Base-by-base conservation (phyloP, 2,329 filamentous ascomycete species). In the Calonectria pseudoturangicola region DNA sequence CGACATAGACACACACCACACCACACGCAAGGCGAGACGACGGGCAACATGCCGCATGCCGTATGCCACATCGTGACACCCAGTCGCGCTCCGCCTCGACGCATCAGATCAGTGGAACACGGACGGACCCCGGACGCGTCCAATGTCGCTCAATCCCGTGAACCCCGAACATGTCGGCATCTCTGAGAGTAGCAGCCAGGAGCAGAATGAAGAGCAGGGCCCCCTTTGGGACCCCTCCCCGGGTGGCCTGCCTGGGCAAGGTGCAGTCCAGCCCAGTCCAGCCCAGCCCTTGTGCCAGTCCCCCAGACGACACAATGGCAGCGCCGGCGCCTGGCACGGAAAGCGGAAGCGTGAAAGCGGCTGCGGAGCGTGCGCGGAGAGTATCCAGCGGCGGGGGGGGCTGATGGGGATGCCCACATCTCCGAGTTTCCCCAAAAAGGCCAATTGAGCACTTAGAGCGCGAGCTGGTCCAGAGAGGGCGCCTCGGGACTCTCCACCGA, bases 111-210 rank as follows among this genome's bases (percentile, higher is more conserved):
- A 68, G 66, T 51, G 66, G 66, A 39, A 69, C 54, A n/a, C 63
- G 21, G 64, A 45, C 25, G 54, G 30, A 50, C 48, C 58, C 27
- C 30, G 65, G 45, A 21, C 48, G 56, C 28, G 41, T 50, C 62
- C 76, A 79, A 77, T 79, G 72, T 77, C 76, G 70, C 78, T 76
- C 74, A 68, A 79, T 79, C 70, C 77, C 77, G 77, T 69, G 77
- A 79, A 79, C 77, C 73, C 77, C 77, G 77, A 79, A 72, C 70
- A 62, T 65, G 74, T 73, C 77, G 77, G 77, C 76, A 79, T 79
- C 74, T 76, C 63, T 60, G 33, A 33, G 54, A 21, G 54, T 60
- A 18, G 21, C 30, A 13, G 48, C 48, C 48, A 51, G 48, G 30
- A 51, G 25, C 12, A 51, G 48, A 21, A 48, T 8, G 5, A 47